phyloP scores from a whole-genome alignment of 2,329 filamentous ascomycete species.

The Thelonectria discophora region DNA sequence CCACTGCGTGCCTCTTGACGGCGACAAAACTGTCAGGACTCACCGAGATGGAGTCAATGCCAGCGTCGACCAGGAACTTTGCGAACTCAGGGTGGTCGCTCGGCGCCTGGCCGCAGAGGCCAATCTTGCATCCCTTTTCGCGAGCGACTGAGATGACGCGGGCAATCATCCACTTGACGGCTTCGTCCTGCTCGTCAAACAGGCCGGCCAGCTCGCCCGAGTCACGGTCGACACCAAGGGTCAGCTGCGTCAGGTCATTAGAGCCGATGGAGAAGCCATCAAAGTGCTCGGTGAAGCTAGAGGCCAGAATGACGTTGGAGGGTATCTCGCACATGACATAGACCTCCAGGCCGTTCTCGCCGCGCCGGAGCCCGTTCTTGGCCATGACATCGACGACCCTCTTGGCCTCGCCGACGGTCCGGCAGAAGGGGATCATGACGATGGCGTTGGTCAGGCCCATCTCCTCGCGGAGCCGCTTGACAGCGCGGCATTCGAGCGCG shows the following conservation, averaged over 20 bases:
- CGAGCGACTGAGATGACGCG: slow-evolving; percentile 35
- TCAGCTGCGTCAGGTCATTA: slow-evolving; percentile 52
- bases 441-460: slow-evolving; percentile 50
- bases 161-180: slow-evolving; percentile 52
- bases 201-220: slow-evolving; percentile 48
- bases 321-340: slow-evolving; percentile 55
- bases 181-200: slow-evolving; percentile 51
- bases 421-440: slow-evolving; percentile 52
- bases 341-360: slow-evolving; percentile 48
- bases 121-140: slow-evolving; percentile 47
- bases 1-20: slow-evolving; percentile 46
- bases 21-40: slow-evolving; percentile 51
- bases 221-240: slow-evolving; percentile 51
- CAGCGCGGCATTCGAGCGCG: slow-evolving; percentile 40
- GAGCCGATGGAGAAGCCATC: slow-evolving; percentile 50
- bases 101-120: slow-evolving; percentile 51
- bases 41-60: slow-evolving; percentile 52
- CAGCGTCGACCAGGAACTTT: slow-evolving; percentile 46
- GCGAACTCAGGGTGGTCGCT: slow-evolving; percentile 49
- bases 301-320: slow-evolving; percentile 51
- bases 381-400: slow-evolving; percentile 48
- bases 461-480: slow-evolving; percentile 49
- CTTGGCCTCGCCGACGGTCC: slow-evolving; percentile 48
- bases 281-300: slow-evolving; percentile 48
- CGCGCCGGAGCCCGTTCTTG: slow-evolving; percentile 49